Percentiles rank a stretch among this genome's conserved stretches.
These are phyloP conservation scores for Calendula officinalis DNA, from an alignment of 129 eudicot species.

Conservation along the genomic window DNA sequence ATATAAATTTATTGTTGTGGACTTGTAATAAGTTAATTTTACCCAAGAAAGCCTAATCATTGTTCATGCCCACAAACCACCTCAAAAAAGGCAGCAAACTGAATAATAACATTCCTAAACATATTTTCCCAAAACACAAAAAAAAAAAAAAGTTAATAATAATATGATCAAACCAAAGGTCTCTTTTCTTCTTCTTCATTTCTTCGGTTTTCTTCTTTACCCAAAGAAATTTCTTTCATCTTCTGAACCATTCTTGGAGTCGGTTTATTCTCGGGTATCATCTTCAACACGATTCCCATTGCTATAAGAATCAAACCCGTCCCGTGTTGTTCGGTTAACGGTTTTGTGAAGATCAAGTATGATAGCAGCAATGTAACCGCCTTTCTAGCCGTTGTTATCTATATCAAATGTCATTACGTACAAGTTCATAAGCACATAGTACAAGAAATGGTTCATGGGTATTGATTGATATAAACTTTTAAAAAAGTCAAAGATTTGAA, in stretches of 20 bases:
- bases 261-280: slow-evolving; percentile 54
- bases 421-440: slow-evolving; percentile 4
- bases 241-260: slow-evolving; percentile 11
- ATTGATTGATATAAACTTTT: neutral
- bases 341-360: slow-evolving; percentile 63
- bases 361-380: slow-evolving; percentile 65
- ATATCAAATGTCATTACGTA: neutral
- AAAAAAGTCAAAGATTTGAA: neutral
- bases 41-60: slow-evolving; percentile 12
- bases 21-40: slow-evolving; percentile 10
- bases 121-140: slow-evolving; percentile 11
- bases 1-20: slow-evolving; percentile 25
- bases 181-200: slow-evolving; percentile 46
- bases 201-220: slow-evolving; percentile 27
- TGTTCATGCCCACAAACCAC: slow-evolving; percentile 29
- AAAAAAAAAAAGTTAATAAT: slow-evolving; percentile 2
- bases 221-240: slow-evolving; percentile 20
- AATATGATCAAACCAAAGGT: slow-evolving; percentile 42
- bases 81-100: slow-evolving; percentile 32
- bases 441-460: slow-evolving; percentile 12
- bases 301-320: slow-evolving; percentile 52
- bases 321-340: slow-evolving; percentile 62
- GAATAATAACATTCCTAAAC: slow-evolving; percentile 17
- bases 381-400: slow-evolving; percentile 68
- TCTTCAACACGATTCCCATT: slow-evolving; percentile 59